Evolutionary conservation across 2,329 filamentous ascomycete genomes (phyloP), one percentile per base, ranked within the genome.

Genomic region (Diaporthe citriasiana): DNA sequence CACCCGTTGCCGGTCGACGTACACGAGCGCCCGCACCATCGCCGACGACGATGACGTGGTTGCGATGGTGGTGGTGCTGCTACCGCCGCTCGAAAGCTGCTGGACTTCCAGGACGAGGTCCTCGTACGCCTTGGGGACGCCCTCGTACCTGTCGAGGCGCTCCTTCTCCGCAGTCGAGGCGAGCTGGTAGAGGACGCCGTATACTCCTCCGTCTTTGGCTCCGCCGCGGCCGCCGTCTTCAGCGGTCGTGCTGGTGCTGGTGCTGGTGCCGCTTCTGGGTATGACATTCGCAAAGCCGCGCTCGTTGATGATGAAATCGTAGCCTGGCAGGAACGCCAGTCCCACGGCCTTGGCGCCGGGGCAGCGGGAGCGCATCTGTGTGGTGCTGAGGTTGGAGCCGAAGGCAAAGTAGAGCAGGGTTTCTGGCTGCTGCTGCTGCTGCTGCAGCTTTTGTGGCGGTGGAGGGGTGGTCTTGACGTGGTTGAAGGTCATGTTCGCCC

Each of bases 121-220:
- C 47, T 86, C 85, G 78, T 93, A 93, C 1, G 87, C 87, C n/a
- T 78, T 77, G 0, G 90, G 89, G 0, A 93, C 91, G 60, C 90
- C 91, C 81, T 94, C 92, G 76, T 86, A 89, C 0, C 69, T 70
- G 78, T 92, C 91, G 0, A 92, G 84, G 0, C 72, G 74, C 5
- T 73, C 78, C 50, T 72, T 72, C 80, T 91, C 89, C 77, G 92
- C 90, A 1, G 77, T 65, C 0, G 82, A 78, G 12, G 84, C 80
- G 0, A 92, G 82, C 10, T 82, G 82, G 78, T 91, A 92, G 27
- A 91, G 81, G 4, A 91, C 80, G 8, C 89, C 90, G 79, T 88
- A 90, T 42, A 91, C 87, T 69, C 87, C 86, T 1, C 42, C n/a
- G 30, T 19, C 19, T 27, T 7, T 9, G 38, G 0, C n/a, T 19